Conservation (phyloP, 305 asterid species). For the Fraxinus ornus region DNA sequence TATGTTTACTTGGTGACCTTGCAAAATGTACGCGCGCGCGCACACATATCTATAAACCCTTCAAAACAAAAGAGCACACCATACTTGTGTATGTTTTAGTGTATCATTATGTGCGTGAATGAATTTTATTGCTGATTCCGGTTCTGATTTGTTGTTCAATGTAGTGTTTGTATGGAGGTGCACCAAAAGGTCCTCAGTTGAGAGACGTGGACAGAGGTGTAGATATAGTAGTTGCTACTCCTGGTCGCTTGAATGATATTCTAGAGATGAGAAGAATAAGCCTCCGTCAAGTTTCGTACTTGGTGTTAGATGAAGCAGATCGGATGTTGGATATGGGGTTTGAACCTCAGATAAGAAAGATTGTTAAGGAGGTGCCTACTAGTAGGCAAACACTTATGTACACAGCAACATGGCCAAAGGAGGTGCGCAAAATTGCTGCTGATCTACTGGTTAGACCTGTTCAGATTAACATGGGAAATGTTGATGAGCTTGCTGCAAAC, state of each 20-base stretch:
- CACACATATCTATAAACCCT: background rate
- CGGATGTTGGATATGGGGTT: conserved; percentile 99
- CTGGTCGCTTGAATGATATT: conserved; percentile 96
- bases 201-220: conserved; percentile 82
- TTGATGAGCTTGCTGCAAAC: conserved; percentile 92
- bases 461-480: conserved; percentile 93
- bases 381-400: conserved; percentile 93
- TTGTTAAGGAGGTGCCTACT: conserved; percentile 87
- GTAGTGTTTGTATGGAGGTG: conserved; percentile 89
- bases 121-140: conserved; percentile 21
- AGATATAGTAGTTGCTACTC: conserved; percentile 95
- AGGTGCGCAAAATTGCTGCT: conserved; percentile 94
- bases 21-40: background rate
- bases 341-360: conserved; percentile 98
- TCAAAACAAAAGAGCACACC: background rate
- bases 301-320: conserved; percentile 99
- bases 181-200: conserved; percentile 87
- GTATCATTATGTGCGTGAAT: background rate
- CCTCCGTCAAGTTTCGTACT: conserved; percentile 80
- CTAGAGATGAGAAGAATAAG: conserved; percentile 88
- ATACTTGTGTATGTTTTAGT: background rate
- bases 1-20: background rate
- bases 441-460: conserved; percentile 83
- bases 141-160: conserved; percentile 21
- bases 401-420: conserved; percentile 99